phyloP scores from a whole-genome alignment of 805 yeast genomes.

The Starmerella vitae region DNA sequence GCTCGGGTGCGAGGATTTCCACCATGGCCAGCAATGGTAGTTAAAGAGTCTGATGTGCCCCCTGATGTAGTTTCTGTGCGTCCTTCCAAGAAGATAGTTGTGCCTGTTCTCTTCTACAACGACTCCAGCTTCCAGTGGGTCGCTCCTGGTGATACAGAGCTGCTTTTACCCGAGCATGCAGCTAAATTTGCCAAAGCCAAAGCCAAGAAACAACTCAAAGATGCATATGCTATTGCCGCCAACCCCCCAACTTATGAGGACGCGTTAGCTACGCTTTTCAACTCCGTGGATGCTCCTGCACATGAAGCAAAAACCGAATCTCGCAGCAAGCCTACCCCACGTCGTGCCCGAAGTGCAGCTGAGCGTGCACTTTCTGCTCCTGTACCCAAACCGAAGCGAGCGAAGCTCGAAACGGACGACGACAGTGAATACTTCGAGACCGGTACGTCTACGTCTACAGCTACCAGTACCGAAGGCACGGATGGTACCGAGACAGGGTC shows the following conservation, averaged over 20 bases:
- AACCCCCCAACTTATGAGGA: conserved; percentile 19
- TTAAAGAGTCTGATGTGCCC: conserved; percentile 49
- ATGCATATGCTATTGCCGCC: conserved; percentile 21
- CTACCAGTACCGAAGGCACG: conserved; percentile 3
- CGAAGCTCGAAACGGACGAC: conserved; percentile 7
- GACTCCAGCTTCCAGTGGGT: conserved; percentile 64
- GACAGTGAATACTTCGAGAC: conserved; percentile 15
- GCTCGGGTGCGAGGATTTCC: conserved; percentile 75
- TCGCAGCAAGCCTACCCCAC: conserved; percentile 28
- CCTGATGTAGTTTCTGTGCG: conserved; percentile 36
- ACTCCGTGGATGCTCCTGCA: conserved; percentile 23
- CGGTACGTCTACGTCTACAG: conserved; percentile 7
- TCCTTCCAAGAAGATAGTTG: conserved; percentile 33
- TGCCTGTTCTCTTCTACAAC: conserved; percentile 50
- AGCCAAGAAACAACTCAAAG: conserved; percentile 15
- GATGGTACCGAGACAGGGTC: conserved; percentile 5
- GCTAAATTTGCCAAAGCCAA: conserved; percentile 14
- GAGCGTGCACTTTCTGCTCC: conserved; percentile 1
- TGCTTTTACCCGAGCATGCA: conserved; percentile 15
- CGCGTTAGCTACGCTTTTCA: conserved; percentile 7
- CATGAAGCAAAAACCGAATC: conserved; percentile 31
- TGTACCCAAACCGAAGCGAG: not conserved
- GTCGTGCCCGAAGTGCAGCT: conserved; percentile 5
- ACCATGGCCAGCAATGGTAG: conserved; percentile 76
- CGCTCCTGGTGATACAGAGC: conserved; percentile 23